Evolutionary conservation across 257 asterid genomes (phyloP).

Genomic region (Nicotiana benthamiana): DNA sequence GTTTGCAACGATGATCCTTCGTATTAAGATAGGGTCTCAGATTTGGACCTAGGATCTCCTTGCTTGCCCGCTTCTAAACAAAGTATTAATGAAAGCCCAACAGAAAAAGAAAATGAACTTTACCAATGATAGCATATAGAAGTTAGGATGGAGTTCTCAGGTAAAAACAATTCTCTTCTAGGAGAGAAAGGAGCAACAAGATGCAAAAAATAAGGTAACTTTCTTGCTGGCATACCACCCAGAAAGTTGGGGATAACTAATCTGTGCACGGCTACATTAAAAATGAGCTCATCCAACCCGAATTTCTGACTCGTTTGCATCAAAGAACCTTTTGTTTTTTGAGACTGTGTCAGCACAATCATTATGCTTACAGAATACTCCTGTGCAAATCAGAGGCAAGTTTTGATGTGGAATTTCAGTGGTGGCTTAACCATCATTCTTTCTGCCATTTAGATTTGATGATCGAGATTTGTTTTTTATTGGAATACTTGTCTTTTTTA

Average conservation of each 20-base stretch:
- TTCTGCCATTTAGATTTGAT: background rate
- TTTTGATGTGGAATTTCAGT: background rate
- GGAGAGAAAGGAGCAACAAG: background rate
- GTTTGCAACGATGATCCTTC: background rate
- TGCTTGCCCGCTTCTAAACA: background rate
- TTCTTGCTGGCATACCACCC: no score
- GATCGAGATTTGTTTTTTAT: background rate
- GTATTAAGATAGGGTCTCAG: background rate
- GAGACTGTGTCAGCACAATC: background rate
- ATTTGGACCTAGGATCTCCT: background rate
- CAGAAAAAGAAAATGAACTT: background rate
- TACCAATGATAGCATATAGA: background rate
- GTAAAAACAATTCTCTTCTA: background rate
- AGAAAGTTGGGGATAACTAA: background rate
- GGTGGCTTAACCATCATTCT: background rate
- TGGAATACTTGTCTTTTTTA: background rate
- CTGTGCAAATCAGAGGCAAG: background rate
- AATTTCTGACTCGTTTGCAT: background rate
- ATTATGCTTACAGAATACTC: background rate
- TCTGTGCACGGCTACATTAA: background rate
- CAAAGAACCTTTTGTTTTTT: background rate
- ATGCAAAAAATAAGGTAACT: background rate
- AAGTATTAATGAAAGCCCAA: background rate
- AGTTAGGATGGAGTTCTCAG: background rate
- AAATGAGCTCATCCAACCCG: background rate